These are phyloP conservation scores for Pistacia vera DNA, from an alignment of 345 rosid genomes.

Conservation along the genomic window DNA sequence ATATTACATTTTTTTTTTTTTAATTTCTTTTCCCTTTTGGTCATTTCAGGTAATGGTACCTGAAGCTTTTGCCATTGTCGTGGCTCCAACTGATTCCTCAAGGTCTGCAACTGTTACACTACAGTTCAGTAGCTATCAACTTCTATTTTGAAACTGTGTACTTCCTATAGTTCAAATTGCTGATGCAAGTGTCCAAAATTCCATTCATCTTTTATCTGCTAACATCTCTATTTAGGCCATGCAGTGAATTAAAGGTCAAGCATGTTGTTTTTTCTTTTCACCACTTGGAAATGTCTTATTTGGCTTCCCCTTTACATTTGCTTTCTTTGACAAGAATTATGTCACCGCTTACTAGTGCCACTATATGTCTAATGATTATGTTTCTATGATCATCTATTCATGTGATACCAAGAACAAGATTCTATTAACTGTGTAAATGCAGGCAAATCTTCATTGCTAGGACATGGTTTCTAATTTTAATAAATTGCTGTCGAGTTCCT, in stretches of 20 bases:
- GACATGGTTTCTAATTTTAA: neutral
- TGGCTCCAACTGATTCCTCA: conserved; percentile 89
- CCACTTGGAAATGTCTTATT: neutral
- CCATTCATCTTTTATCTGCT: neutral
- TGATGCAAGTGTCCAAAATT: neutral
- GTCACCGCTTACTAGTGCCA: conserved; percentile 1
- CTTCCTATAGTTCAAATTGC: neutral
- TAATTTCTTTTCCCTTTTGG: neutral
- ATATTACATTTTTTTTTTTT: neutral
- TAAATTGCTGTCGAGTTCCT: conserved; percentile 2
- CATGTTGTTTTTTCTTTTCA: neutral
- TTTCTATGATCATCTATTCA: neutral
- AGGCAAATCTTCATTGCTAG: neutral
- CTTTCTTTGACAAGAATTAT: neutral
- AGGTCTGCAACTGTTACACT: conserved; percentile 40
- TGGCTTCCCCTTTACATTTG: neutral
- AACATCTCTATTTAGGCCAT: neutral
- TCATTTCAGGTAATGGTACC: conserved; percentile 73
- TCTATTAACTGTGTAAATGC: neutral
- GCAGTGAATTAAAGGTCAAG: neutral
- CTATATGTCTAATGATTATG: neutral
- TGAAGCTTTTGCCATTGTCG: conserved; percentile 87
- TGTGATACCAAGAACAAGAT: neutral
- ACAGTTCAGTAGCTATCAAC: neutral
- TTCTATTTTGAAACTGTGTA: neutral